Conservation (phyloP, 129 eudicot species). For the Ambrosia trifida region DNA sequence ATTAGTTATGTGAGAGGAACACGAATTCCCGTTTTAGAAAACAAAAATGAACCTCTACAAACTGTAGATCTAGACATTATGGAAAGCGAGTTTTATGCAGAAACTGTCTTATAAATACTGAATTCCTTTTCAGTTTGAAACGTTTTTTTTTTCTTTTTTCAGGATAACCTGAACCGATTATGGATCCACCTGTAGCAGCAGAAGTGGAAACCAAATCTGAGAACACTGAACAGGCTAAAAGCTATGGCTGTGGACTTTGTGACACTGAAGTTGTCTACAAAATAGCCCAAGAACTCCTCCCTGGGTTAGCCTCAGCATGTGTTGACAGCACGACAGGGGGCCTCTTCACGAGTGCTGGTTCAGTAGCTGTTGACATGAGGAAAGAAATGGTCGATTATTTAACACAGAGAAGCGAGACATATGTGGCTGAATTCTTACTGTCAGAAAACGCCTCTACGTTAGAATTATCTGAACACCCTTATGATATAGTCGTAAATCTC, state of each 20-base stretch:
- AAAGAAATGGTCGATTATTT: conserved; percentile 83
- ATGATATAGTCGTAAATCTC: conserved; percentile 62
- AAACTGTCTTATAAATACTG: neutral
- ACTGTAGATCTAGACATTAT: neutral
- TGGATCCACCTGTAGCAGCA: conserved; percentile 60
- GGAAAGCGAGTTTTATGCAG: neutral
- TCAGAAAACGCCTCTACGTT: conserved; percentile 51
- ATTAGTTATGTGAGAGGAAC: neutral
- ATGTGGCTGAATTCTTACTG: conserved; percentile 71
- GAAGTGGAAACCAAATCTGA: conserved; percentile 55
- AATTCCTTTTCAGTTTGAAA: neutral
- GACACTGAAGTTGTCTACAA: conserved; percentile 73
- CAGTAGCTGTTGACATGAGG: conserved; percentile 73
- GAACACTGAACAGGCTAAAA: conserved; percentile 45
- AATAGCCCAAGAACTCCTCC: conserved; percentile 75
- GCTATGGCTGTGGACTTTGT: conserved; percentile 63
- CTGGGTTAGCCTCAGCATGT: conserved; percentile 90
- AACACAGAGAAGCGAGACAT: conserved; percentile 63
- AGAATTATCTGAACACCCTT: conserved; percentile 66
- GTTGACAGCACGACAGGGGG: conserved; percentile 91
- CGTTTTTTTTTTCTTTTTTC: conserved; percentile 1
- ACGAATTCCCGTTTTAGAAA: neutral
- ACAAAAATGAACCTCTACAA: neutral
- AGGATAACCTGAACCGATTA: conserved; percentile 29
- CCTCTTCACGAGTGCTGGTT: conserved; percentile 61